phyloP scores from a whole-genome alignment of 345 rosid genomes.

The Melastoma malabathricum region DNA sequence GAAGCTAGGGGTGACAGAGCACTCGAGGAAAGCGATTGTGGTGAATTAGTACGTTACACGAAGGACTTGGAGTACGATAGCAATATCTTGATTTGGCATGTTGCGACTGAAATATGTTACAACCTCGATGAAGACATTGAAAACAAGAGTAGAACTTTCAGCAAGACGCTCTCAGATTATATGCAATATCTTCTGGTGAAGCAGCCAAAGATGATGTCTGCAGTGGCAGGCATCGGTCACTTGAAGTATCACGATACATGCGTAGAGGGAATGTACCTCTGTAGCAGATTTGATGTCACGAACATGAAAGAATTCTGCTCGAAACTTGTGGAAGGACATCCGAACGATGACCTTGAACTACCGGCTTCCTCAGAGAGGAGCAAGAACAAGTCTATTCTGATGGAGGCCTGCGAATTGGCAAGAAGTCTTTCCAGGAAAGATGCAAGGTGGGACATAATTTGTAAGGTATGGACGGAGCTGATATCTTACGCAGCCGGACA shows the following conservation, averaged over 20 bases:
- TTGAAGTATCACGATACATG: conserved; percentile 7
- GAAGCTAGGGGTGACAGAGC: conserved; percentile 48
- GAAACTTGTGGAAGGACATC: not conserved
- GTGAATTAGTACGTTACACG: conserved; percentile 17
- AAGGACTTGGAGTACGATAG: conserved; percentile 30
- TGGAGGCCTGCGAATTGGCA: too few species aligned
- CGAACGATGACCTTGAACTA: too few species aligned
- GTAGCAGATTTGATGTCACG: not conserved
- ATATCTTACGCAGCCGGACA: too few species aligned
- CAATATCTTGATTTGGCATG: conserved; percentile 43
- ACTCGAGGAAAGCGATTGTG: conserved; percentile 13
- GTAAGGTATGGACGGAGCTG: too few species aligned
- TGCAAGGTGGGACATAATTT: too few species aligned
- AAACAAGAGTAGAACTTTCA: not conserved
- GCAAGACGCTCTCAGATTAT: conserved; percentile 10
- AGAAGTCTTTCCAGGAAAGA: too few species aligned
- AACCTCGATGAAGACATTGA: not conserved
- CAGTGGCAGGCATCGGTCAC: conserved; percentile 7
- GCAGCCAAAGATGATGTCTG: conserved; percentile 8
- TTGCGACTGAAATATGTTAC: conserved; percentile 38
- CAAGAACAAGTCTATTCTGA: not conserved
- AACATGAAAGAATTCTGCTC: conserved; percentile 5
- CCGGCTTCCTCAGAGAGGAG: not conserved
- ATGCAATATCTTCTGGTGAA: conserved; percentile 8
- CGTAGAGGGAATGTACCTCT: conserved; percentile 5